phyloP scores from a whole-genome alignment of 108 stramenopile genomes.

The Cyclotella baltica region DNA sequence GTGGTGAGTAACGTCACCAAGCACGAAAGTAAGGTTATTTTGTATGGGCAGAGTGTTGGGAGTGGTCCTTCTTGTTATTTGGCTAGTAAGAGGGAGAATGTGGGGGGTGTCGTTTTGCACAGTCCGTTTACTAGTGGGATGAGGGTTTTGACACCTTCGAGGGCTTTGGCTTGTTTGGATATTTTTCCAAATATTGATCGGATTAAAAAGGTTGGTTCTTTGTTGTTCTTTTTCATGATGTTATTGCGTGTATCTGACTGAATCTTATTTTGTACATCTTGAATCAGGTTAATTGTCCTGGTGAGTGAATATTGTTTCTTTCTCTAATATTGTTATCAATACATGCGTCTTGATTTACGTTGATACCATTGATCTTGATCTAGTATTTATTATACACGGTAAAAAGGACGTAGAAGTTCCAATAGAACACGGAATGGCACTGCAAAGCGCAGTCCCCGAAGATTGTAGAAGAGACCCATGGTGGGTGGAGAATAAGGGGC shows the following conservation, averaged over 20 bases:
- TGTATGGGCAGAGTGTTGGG: constrained; percentile 94
- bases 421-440: constrained; percentile 74
- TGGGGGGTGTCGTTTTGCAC: constrained; percentile 87
- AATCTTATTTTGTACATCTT: too few species aligned
- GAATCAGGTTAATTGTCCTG: too few species aligned
- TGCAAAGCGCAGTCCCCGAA: constrained; percentile 77
- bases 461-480: constrained; percentile 79
- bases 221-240: too few species aligned
- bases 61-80: constrained; percentile 85
- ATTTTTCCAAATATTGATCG: constrained; percentile 92
- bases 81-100: constrained; percentile 55
- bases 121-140: constrained; percentile 89
- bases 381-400: constrained; percentile 90
- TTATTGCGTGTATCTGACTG: too few species aligned
- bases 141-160: constrained; percentile 84
- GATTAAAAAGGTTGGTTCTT: constrained; percentile 74
- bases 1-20: constrained; percentile 47
- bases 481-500: constrained; percentile 89
- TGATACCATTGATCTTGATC: too few species aligned
- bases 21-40: constrained; percentile 66
- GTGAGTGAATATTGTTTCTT: too few species aligned
- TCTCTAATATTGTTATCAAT: too few species aligned
- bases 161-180: constrained; percentile 82
- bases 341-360: too few species aligned
- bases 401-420: constrained; percentile 83